phyloP scores from a whole-genome alignment of 768 basidiomycete genomes.

The Tricholomella constricta region DNA sequence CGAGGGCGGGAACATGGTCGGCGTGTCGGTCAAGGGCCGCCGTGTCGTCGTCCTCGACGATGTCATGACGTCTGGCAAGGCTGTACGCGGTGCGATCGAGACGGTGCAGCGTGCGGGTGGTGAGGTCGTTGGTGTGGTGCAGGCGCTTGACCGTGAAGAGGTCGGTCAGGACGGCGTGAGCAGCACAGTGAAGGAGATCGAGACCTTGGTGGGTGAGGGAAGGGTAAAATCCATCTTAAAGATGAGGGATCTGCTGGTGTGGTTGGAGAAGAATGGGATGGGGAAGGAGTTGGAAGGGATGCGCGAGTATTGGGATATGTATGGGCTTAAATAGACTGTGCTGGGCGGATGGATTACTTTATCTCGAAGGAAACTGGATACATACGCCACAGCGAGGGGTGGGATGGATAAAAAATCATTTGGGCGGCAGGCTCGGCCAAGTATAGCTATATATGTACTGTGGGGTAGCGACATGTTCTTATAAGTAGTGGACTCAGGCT shows the following conservation, averaged over 20 bases:
- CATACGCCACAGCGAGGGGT: too few relatives aligned
- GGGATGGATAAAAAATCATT: too few relatives aligned
- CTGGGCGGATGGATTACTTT: too few relatives aligned
- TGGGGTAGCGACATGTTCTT: too few relatives aligned
- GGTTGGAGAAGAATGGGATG: constrained; percentile 73
- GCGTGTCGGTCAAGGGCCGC: constrained; percentile 78
- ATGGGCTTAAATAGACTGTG: constrained; percentile 53
- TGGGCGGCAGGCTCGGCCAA: too few relatives aligned
- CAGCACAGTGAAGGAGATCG: constrained; percentile 84
- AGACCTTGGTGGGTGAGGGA: constrained; percentile 68
- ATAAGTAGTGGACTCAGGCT: too few relatives aligned
- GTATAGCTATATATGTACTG: too few relatives aligned
- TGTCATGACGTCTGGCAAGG: constrained; percentile 92
- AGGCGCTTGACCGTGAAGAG: constrained; percentile 87
- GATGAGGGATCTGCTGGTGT: constrained; percentile 83
- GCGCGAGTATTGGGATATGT: constrained; percentile 75
- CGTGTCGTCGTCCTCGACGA: constrained; percentile 91
- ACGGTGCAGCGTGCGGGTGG: constrained; percentile 71
- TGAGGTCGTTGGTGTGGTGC: constrained; percentile 84
- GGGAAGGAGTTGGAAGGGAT: constrained; percentile 66
- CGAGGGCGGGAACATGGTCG: constrained; percentile 91
- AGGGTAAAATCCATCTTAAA: constrained; percentile 78
- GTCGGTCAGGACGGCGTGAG: constrained; percentile 66
- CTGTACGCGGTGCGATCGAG: constrained; percentile 81
- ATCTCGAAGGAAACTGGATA: too few relatives aligned